Evolutionary conservation across 805 yeast genomes (phyloP).

Genomic region (Starmerella roubikii): DNA sequence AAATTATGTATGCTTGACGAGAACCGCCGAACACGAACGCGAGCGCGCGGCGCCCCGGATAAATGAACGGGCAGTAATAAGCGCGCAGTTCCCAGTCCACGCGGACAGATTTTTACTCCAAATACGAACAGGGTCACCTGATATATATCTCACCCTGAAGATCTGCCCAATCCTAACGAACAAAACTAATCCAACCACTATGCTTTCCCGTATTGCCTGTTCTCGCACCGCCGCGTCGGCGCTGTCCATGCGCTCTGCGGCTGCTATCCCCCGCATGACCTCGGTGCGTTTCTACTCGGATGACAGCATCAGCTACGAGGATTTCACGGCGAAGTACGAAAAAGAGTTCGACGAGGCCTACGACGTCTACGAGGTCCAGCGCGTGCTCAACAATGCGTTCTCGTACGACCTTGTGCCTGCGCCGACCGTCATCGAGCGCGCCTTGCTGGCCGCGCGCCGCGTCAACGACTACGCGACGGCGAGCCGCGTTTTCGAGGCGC

Average conservation of each 20-base stretch:
- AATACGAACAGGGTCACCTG: no score
- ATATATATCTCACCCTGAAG: no score
- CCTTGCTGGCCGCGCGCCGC: constrained; percentile 95
- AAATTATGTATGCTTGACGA: no score
- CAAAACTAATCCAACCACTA: no score
- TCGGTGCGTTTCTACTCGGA: constrained; percentile 15
- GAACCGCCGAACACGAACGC: no score
- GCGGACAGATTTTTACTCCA: no score
- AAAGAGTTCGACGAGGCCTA: constrained; percentile 92
- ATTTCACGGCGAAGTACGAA: constrained; percentile 51
- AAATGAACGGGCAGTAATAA: no score
- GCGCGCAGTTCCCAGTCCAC: no score
- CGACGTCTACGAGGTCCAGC: constrained; percentile 75
- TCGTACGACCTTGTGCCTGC: constrained; percentile 98
- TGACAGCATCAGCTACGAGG: constrained; percentile 20
- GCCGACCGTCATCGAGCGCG: constrained; percentile 89
- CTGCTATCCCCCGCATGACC: constrained; percentile 7
- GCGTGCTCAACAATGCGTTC: constrained; percentile 95
- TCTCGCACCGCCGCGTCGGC: constrained; percentile 13
- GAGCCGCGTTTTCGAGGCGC: constrained; percentile 90
- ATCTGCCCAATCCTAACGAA: no score
- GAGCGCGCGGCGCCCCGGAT: no score
- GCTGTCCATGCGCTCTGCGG: constrained; percentile 7
- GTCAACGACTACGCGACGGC: constrained; percentile 98
- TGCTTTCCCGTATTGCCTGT: constrained; percentile 15